A percentile compares a stretch with the other conserved stretches of the same genome.
Conservation (phyloP, 2,329 filamentous ascomycete species). For the Pestalotiopsis sp. region DNA sequence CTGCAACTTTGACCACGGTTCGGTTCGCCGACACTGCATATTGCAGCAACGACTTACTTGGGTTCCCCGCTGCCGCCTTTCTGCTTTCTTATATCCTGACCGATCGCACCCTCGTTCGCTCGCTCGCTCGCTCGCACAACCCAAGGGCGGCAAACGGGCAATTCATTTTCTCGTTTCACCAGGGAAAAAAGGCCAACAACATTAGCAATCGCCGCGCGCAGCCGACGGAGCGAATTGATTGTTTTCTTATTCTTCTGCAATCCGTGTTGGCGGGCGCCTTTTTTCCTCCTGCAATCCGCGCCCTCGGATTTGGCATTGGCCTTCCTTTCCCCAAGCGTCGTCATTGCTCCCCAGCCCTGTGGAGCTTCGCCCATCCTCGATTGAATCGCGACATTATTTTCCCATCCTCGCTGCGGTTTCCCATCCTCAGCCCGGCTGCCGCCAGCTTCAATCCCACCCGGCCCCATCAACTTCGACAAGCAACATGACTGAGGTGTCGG, state of each 20-base stretch:
- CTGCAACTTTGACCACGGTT: not conserved
- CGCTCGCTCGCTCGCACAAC: no score
- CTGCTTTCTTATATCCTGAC: slow-evolving; percentile 5
- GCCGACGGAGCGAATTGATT: not conserved
- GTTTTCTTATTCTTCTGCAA: not conserved
- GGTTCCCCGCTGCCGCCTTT: not conserved
- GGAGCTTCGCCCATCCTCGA: not conserved
- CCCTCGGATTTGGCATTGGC: not conserved
- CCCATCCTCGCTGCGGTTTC: not conserved
- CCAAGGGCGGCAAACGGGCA: not conserved
- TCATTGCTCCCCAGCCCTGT: not conserved
- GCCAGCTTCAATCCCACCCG: not conserved
- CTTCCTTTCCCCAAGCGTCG: not conserved
- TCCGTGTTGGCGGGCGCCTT: not conserved
- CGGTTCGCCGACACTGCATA: not conserved
- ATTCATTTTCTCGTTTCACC: not conserved
- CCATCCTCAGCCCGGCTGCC: not conserved
- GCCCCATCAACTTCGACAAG: slow-evolving; percentile 16
- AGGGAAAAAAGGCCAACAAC: not conserved
- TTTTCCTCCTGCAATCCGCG: not conserved
- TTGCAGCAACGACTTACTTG: not conserved
- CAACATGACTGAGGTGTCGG: slow-evolving; percentile 85
- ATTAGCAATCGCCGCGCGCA: not conserved
- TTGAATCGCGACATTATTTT: not conserved
- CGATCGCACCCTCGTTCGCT: not conserved